phyloP scores from a whole-genome alignment of 139 green algal species.

The Picochlorum sp. region DNA sequence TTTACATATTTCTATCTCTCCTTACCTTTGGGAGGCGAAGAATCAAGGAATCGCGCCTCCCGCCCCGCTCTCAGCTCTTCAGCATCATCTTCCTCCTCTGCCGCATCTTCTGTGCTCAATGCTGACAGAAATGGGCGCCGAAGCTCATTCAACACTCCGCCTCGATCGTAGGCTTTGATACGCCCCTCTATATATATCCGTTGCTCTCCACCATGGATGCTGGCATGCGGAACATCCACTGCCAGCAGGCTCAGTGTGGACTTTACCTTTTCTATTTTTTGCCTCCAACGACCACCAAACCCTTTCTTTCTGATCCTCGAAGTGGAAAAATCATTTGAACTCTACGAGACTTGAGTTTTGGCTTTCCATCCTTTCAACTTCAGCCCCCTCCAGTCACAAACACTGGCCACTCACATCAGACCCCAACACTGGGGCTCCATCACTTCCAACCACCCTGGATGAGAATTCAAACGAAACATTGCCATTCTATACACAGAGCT shows the following conservation, averaged over 20 bases:
- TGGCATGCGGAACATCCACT: constrained; percentile 50
- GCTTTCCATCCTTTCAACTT: constrained; percentile 35
- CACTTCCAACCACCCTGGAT: constrained; percentile 58
- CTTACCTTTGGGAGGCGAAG: background rate
- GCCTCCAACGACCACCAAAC: constrained; percentile 70
- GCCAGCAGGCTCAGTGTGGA: constrained; percentile 71
- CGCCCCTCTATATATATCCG: constrained; percentile 56
- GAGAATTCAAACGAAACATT: constrained; percentile 55
- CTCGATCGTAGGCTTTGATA: constrained; percentile 38
- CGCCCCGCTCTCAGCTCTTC: background rate
- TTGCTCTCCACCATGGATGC: constrained; percentile 24
- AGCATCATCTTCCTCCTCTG: constrained; percentile 11
- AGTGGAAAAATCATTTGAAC: constrained; percentile 75
- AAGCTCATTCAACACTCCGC: constrained; percentile 52
- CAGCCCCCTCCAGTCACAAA: constrained; percentile 57
- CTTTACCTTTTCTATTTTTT: constrained; percentile 58
- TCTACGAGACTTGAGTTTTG: constrained; percentile 35
- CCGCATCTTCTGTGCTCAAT: constrained; percentile 1
- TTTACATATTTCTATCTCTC: background rate
- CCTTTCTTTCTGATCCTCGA: constrained; percentile 49
- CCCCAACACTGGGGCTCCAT: constrained; percentile 62
- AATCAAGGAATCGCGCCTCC: background rate
- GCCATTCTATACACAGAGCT: constrained; percentile 50
- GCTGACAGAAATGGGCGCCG: constrained; percentile 44
- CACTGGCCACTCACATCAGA: constrained; percentile 43